Percentiles rank a stretch among this genome's conserved stretches.
Evolutionary conservation across 1,284 basidiomycete species (phyloP).

Genomic region (Pascua guehoae): DNA sequence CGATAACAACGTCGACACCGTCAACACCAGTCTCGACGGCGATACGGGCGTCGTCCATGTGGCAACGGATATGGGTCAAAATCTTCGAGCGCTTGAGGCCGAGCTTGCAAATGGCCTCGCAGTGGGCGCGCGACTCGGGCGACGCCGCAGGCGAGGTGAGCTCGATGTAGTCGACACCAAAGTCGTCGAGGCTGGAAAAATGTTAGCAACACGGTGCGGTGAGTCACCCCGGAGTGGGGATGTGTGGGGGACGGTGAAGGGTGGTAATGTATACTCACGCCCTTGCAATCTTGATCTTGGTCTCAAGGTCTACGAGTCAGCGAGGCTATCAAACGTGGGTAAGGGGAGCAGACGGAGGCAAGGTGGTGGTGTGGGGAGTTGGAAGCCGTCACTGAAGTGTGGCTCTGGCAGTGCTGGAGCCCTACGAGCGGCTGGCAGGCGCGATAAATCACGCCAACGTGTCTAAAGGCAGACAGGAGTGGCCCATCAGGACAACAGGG

Average conservation of each 20-base stretch:
- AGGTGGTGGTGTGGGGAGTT: too few relatives aligned
- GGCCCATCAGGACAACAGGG: too few relatives aligned
- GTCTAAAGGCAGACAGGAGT: too few relatives aligned
- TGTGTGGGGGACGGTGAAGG: too few relatives aligned
- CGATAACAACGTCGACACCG: conserved; percentile 99
- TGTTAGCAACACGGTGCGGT: conserved; percentile 13
- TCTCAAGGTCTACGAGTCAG: conserved; percentile 63
- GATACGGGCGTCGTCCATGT: conserved; percentile 99
- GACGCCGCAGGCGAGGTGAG: conserved; percentile 97
- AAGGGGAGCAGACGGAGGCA: too few relatives aligned
- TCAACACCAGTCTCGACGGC: conserved; percentile 99
- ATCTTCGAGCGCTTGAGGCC: conserved; percentile 80
- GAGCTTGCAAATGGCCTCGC: conserved; percentile 99
- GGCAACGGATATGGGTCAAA: conserved; percentile 98
- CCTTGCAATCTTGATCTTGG: conserved; percentile 99
- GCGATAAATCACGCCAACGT: too few relatives aligned
- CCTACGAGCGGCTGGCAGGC: too few relatives aligned
- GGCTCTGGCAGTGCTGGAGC: too few relatives aligned
- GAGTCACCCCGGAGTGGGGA: too few relatives aligned
- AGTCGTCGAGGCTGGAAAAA: conserved; percentile 66
- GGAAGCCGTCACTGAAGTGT: too few relatives aligned
- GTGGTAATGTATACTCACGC: conserved; percentile 41
- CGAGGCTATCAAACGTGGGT: too few relatives aligned
- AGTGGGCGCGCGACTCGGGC: conserved; percentile 90
- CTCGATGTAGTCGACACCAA: conserved; percentile 99